Conservation (phyloP, 1,139 yeast genomes). For the Magnusiomyces fungicola region DNA sequence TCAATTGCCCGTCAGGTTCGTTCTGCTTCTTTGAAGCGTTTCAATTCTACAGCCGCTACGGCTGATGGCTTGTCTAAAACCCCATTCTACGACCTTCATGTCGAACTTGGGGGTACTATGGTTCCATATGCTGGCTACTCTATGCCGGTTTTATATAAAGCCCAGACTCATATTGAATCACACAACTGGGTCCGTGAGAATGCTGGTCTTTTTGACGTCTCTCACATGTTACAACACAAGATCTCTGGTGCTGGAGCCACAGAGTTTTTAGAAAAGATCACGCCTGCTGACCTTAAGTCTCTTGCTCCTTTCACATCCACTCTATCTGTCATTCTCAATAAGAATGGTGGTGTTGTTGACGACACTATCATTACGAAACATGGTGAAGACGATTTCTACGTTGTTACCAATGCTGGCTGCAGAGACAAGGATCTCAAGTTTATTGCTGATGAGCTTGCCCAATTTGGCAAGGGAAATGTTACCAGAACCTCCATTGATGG, state of each 20-base stretch:
- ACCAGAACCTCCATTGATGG: slow-evolving; percentile 62
- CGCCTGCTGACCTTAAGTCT: slow-evolving; percentile 70
- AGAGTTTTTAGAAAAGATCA: slow-evolving; percentile 64
- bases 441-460: slow-evolving; percentile 47
- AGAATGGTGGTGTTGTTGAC: slow-evolving; percentile 71
- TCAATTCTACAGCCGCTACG: slow-evolving; percentile 6
- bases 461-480: slow-evolving; percentile 35
- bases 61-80: slow-evolving; percentile 42
- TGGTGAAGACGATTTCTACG: slow-evolving; percentile 65
- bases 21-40: slow-evolving; percentile 7
- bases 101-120: slow-evolving; percentile 76
- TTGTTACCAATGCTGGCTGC: slow-evolving; percentile 98
- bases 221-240: slow-evolving; percentile 92
- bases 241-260: slow-evolving; percentile 62
- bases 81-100: slow-evolving; percentile 75
- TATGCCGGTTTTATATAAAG: slow-evolving; percentile 86
- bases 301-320: slow-evolving; percentile 58
- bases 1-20: background rate
- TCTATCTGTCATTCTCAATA: slow-evolving; percentile 69
- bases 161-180: slow-evolving; percentile 81
- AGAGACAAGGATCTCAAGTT: slow-evolving; percentile 70
- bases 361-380: slow-evolving; percentile 89
- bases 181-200: slow-evolving; percentile 88
- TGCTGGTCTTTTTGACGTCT: slow-evolving; percentile 91
- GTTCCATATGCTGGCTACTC: slow-evolving; percentile 92